Evolutionary conservation across 2,329 filamentous ascomycete species (phyloP), one percentile per base, ranked within the genome.

Genomic region (Cordyceps tenuipes): DNA sequence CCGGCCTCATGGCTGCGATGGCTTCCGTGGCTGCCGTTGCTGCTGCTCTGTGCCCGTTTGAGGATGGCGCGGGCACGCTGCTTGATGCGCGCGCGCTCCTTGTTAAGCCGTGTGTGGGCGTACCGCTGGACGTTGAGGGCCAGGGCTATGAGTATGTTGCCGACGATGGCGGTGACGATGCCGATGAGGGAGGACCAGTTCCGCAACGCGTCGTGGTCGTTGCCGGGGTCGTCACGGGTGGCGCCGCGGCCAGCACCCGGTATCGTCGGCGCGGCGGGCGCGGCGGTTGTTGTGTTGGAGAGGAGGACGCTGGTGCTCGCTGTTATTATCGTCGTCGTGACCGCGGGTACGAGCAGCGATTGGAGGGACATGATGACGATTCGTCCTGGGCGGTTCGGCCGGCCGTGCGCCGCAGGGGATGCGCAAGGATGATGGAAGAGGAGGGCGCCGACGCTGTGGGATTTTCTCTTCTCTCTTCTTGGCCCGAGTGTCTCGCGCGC

Each of bases 61-160:
- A 80, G 68, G n/a, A 80, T 78, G 55, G 80, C 76, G 64, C 77
- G 81, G 10, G 81, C 79, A 51, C 78, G 79, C 62, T 80, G 77
- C 56, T 82, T 80, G 50, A 80, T 76, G 63, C 82, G 80, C 50
- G 82, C 79, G 66, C 82, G 84, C 71, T 92, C 86, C 66, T 86
- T 82, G 63, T 90, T 85, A 63, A 99, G 81, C 60, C 88, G 84
- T 61, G 94, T 90, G 70, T 99, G 94, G 39, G 94, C 93, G 71
- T 97, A 97, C 65, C 94, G 86, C 74, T 99, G 94, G 54, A 95
- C 93, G 70, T 99, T 99, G 63, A 99, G 83, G 13, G 94, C 94
- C 64, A 99, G 86, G 0, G 93, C 96, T 65, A 99, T 97, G 57
- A 99, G 82, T 39, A 97, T 79, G 69, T 99, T 99, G 60, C 94